Conservation (phyloP, 2,329 filamentous ascomycete species). For the Colletotrichum sp. region DNA sequence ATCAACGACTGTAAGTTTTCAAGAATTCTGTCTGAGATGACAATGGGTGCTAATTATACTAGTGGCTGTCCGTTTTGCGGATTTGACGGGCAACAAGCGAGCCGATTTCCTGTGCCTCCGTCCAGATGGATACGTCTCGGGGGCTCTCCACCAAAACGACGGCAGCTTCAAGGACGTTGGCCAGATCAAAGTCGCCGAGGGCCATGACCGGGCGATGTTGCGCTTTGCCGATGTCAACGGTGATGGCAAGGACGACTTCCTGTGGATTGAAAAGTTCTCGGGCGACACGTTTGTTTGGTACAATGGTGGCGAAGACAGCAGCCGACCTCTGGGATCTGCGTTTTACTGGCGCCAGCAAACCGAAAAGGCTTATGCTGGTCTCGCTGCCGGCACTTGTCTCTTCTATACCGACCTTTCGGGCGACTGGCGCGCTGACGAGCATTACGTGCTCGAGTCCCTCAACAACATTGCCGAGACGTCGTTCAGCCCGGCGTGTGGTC, state of each 20-base stretch:
- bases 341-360: not conserved
- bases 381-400: not conserved
- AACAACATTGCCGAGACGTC: not conserved
- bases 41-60: constrained; percentile 17
- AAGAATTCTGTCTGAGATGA: not conserved
- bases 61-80: not conserved
- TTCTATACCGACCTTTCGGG: not conserved
- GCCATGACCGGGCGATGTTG: constrained; percentile 38
- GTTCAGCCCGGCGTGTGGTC: not conserved
- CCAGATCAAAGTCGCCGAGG: constrained; percentile 32
- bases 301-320: constrained; percentile 24
- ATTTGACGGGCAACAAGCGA: not conserved
- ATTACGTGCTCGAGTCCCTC: not conserved
- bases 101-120: constrained; percentile 40
- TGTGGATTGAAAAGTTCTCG: constrained; percentile 39
- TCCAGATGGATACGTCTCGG: constrained; percentile 26
- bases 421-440: not conserved
- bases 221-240: constrained; percentile 44
- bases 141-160: constrained; percentile 26
- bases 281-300: constrained; percentile 34
- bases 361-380: not conserved
- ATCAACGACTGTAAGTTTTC: not conserved
- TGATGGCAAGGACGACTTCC: constrained; percentile 38
- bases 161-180: constrained; percentile 21
- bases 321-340: not conserved